phyloP scores from a whole-genome alignment of 768 basidiomycete genomes.

The Russula emetica region DNA sequence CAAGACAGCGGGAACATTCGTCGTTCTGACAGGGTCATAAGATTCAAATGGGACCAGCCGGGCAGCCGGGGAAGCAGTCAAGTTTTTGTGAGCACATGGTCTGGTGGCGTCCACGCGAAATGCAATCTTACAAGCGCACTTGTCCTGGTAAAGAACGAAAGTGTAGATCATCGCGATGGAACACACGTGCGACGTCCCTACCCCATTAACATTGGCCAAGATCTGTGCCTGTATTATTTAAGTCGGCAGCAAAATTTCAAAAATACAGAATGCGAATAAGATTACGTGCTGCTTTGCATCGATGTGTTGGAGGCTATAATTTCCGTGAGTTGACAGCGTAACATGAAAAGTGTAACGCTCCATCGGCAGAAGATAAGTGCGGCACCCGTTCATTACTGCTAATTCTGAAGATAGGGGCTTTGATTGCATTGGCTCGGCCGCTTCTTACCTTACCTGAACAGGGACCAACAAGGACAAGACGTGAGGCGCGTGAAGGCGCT shows the following conservation, averaged over 20 bases:
- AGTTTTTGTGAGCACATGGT: slow-evolving; percentile 12
- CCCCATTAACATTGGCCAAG: not conserved
- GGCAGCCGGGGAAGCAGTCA: slow-evolving; percentile 1
- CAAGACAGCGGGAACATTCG: not conserved
- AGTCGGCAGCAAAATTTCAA: slow-evolving; percentile 8
- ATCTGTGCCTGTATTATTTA: not conserved
- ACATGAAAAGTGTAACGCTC: not conserved
- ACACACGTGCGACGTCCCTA: too few species aligned
- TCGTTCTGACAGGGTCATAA: not conserved
- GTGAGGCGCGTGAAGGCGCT: slow-evolving; percentile 16
- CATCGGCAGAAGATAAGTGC: slow-evolving; percentile 10
- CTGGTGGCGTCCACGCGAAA: slow-evolving; percentile 10
- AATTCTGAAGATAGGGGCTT: slow-evolving; percentile 25
- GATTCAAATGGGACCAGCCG: not conserved
- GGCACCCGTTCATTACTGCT: not conserved
- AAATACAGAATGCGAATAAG: not conserved
- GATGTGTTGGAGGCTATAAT: not conserved
- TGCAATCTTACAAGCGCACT: not conserved
- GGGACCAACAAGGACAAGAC: slow-evolving; percentile 12
- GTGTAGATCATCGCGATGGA: not conserved
- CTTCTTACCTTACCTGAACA: slow-evolving; percentile 18
- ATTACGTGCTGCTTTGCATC: not conserved
- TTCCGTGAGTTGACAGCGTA: not conserved
- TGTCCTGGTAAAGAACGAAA: not conserved
- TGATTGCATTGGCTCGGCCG: slow-evolving; percentile 21